Percentiles rank a stretch among this genome's conserved stretches.
These are phyloP conservation scores for Naegleria fowleri DNA, from an alignment of 208 protist genomes.

Conservation along the genomic window DNA sequence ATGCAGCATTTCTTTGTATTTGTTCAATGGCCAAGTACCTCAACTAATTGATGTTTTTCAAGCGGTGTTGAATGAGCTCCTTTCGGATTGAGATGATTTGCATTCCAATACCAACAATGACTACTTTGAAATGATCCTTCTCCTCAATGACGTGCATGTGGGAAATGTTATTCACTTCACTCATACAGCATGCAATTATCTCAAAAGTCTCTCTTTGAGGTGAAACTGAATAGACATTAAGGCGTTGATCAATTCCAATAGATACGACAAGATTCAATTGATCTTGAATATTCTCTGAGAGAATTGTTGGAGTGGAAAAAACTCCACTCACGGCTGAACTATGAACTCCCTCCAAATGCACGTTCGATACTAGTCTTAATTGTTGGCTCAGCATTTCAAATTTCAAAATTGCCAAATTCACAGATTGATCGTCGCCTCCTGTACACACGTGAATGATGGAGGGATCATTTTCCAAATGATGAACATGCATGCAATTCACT, in stretches of 20 bases:
- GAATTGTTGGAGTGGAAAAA: background rate
- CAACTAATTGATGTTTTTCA: too few relatives aligned
- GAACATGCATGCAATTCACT: background rate
- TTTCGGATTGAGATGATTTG: background rate
- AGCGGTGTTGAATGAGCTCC: too few relatives aligned
- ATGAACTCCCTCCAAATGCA: background rate
- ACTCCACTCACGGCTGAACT: background rate
- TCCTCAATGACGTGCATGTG: background rate
- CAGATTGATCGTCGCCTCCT: background rate
- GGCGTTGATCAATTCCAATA: background rate
- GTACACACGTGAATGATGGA: background rate
- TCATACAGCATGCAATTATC: background rate
- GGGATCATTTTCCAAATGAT: background rate
- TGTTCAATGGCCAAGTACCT: too few relatives aligned
- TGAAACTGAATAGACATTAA: background rate
- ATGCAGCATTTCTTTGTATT: too few relatives aligned
- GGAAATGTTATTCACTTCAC: background rate
- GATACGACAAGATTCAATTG: background rate
- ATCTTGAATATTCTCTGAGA: too few relatives aligned
- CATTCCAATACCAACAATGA: background rate
- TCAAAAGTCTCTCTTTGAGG: background rate
- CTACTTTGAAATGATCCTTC: background rate
- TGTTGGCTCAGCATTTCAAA: background rate
- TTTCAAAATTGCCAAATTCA: background rate
- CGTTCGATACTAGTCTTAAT: background rate